Percentiles rank a stretch among this genome's conserved stretches.
Evolutionary conservation across 192 early-diverging fungal species (phyloP).

Genomic region (Allomyces arbusculus): DNA sequence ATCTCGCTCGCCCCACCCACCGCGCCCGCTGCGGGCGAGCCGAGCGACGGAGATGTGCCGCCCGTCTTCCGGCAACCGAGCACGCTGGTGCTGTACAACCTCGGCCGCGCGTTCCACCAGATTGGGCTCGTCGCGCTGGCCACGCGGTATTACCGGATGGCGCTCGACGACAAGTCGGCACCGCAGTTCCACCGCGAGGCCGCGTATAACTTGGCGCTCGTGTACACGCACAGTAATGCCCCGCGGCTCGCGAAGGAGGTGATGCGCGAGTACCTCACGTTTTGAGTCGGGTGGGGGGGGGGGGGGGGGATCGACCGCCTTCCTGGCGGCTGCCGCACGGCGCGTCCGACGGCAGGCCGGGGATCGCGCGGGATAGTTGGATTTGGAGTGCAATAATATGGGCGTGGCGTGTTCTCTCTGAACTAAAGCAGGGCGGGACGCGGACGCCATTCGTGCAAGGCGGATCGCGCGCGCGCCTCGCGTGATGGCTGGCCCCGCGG

Average conservation of each 20-base stretch:
- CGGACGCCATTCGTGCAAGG: too few relatives aligned
- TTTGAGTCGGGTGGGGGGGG: conserved; percentile 7
- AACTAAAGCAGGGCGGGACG: too few relatives aligned
- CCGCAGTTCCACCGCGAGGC: conserved; percentile 17
- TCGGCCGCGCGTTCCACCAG: conserved; percentile 33
- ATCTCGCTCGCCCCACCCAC: conserved; percentile 4
- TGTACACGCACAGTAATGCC: conserved; percentile 24
- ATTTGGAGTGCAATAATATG: too few relatives aligned
- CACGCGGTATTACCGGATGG: conserved; percentile 29
- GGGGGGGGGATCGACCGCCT: too few relatives aligned
- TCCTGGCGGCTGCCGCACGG: too few relatives aligned
- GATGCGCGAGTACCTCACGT: conserved; percentile 16
- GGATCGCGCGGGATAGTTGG: too few relatives aligned
- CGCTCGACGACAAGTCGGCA: conserved; percentile 8
- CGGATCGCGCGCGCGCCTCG: too few relatives aligned
- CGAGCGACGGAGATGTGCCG: too few relatives aligned
- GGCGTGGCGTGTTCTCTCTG: too few relatives aligned
- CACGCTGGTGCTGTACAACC: conserved; percentile 18
- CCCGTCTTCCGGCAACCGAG: conserved; percentile 7
- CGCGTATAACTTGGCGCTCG: conserved; percentile 31
- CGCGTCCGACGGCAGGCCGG: too few relatives aligned
- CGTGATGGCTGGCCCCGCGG: too few relatives aligned
- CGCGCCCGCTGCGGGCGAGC: too few relatives aligned
- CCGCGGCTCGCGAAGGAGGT: conserved; percentile 14
- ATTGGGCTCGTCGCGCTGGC: conserved; percentile 27